Evolutionary conservation across 192 early-diverging fungal species (phyloP), one percentile per base, ranked within the genome.

Genomic region (Coemansia sp.): DNA sequence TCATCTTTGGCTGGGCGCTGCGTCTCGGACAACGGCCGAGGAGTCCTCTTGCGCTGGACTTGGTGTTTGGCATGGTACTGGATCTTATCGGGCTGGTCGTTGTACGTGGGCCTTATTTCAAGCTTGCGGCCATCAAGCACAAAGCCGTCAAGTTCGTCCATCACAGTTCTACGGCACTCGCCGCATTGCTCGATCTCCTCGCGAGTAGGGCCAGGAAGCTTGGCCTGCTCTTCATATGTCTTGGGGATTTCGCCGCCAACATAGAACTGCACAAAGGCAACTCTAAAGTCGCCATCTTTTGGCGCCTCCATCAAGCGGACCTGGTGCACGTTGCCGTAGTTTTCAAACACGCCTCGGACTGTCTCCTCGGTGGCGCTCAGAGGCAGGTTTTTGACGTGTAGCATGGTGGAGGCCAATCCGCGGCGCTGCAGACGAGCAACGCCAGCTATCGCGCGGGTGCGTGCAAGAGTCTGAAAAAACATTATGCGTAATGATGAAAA

Each of bases 211-310:
- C n/a, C 12, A 3, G 71, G 71, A 14, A 63, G 53, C 38, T 43
- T n/a, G n/a, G 57, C 46, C 21, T 64, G 56, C 53, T 75, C 57
- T 23, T 75, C 65, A 55, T 68, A 31, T 12, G 71, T 63, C 1
- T 40, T 11, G 0, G 71, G 71, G 3, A 75, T 56, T 23, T 75
- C 65, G 37, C 71, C 71, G 26, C 32, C 32, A 34, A 39, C 41
- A 34, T 60, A 68, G 34, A 53, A 58, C 65, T 60, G 63, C 12
- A 75, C 58, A 62, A 75, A 75, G 4, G 51, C 71, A 56, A 64
- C 50, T 12, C 44, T 7, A 21, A 37, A 48, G 1, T 4, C 32
- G 36, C 60, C 61, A 11, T 16, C 17, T 0, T 51, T 26, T 15
- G 37, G 15, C 15, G 11, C 11, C 9, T 32, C 10, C 53, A 47